A percentile compares a stretch with the other conserved stretches of the same genome.
Evolutionary conservation across 2,329 filamentous ascomycete species (phyloP).

Genomic region (Fusarium penzigii): DNA sequence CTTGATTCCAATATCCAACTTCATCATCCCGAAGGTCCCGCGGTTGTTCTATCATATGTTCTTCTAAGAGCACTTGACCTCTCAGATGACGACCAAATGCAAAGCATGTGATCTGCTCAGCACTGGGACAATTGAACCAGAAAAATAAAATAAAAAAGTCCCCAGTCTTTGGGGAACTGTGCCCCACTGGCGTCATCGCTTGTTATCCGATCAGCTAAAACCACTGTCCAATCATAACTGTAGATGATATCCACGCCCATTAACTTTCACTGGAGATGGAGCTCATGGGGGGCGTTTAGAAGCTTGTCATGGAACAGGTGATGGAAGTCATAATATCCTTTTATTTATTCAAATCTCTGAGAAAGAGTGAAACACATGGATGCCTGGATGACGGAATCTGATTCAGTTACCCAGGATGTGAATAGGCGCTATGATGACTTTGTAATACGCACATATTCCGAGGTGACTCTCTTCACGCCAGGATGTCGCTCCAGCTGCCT

Average conservation of each 20-base stretch:
- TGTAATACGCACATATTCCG: too few species aligned
- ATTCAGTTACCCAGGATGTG: too few species aligned
- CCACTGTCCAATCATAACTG: not conserved
- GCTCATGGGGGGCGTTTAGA: too few species aligned
- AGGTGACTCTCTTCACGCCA: too few species aligned
- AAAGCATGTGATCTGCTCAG: not conserved
- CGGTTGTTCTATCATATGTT: not conserved
- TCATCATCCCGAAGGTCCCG: not conserved
- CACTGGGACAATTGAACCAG: not conserved
- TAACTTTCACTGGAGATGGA: not conserved
- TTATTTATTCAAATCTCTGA: too few species aligned
- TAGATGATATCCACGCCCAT: not conserved
- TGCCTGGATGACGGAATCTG: too few species aligned
- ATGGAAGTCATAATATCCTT: too few species aligned
- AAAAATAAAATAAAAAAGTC: not conserved
- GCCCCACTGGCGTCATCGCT: slow-evolving; percentile 1
- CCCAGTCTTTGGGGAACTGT: not conserved
- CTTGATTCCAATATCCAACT: not conserved
- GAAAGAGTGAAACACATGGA: too few species aligned
- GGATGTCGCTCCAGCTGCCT: not conserved
- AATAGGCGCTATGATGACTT: too few species aligned
- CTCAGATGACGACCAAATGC: not conserved
- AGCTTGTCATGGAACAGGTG: too few species aligned
- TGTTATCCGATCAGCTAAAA: not conserved
- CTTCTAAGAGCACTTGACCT: not conserved